Evolutionary conservation across 2,329 filamentous ascomycete genomes (phyloP), one percentile per base, ranked within the genome.

Genomic region (Stagonosporopsis chrysanthemi): DNA sequence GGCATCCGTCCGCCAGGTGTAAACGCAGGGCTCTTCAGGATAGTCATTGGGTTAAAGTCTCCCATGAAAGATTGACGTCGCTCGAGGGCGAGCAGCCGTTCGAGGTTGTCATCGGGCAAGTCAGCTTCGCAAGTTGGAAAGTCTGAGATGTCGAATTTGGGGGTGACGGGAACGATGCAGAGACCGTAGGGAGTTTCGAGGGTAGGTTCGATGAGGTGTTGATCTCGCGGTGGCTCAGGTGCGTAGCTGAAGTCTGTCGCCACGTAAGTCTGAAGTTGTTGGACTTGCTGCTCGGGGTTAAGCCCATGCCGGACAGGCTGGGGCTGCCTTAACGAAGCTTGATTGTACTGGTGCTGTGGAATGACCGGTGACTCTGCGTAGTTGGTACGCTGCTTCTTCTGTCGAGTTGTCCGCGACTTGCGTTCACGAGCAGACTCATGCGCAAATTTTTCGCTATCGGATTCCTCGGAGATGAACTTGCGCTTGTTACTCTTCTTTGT

Each of bases 381-480:
- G 47, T 67, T 52, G 28, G 64, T 24, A 24, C 56, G 62, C 15
- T 43, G 52, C 19, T 56, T 63, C 33, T 63, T 65, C 15, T 60
- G 58, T 7, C 43, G 54, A 14, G 43, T 11, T 6, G 29, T 11
- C 23, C 36, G 38, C 24, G 39, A 33, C 29, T 33, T 39, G 8
- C 9, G 48, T 17, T 12, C 52, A 45, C 19, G 22, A 12, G 52
- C 58, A 8, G 26, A 12, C 8, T 50, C 41, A 2, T 41, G 11
- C 15, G 17, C 19, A 11, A 24, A 43, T 19, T 29, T 15, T 9
- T 54, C 45, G 14, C 57, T 49, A 0, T 58, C 56, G 12, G 51
- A 22, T 5, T 59, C 60, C 7, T 57, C 40, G 12, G 17, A 19
- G 19, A 36, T 15, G 15, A 17, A 12, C 26, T 39, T 53, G 36